phyloP scores from a whole-genome alignment of 768 basidiomycete genomes.

The Cystofilobasidium capitatum region DNA sequence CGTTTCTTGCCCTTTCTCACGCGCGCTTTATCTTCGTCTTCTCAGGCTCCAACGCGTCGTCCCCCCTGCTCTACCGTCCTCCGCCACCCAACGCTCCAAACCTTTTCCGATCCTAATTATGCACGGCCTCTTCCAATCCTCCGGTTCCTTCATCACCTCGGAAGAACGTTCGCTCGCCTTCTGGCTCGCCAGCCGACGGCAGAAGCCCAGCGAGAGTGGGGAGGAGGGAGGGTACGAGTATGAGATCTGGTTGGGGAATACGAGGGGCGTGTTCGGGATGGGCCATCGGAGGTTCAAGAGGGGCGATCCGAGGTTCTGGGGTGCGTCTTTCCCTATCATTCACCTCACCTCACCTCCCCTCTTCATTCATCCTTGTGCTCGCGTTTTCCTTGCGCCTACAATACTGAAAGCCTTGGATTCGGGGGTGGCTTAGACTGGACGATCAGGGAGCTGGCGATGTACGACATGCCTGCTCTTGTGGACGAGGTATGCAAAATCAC shows the following conservation, averaged over 20 bases:
- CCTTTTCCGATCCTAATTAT: constrained; percentile 44
- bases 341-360: too few relatives aligned
- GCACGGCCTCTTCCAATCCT: constrained; percentile 47
- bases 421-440: constrained; percentile 47
- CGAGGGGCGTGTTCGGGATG: constrained; percentile 46
- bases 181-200: constrained; percentile 42
- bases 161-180: constrained; percentile 48
- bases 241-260: constrained; percentile 44
- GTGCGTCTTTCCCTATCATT: constrained; percentile 32
- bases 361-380: neutral
- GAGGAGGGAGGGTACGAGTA: constrained; percentile 33
- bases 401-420: too few relatives aligned
- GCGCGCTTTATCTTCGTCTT: too few relatives aligned
- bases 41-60: constrained; percentile 24
- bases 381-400: too few relatives aligned
- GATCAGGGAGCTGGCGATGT: constrained; percentile 46
- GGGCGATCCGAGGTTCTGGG: constrained; percentile 47
- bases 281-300: constrained; percentile 42
- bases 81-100: neutral
- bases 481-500: constrained; percentile 45
- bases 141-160: constrained; percentile 46
- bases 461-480: constrained; percentile 47
- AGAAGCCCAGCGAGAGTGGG: neutral
- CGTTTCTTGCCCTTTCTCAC: neutral
- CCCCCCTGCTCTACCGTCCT: neutral